Evolutionary conservation across 768 basidiomycete genomes (phyloP).

Genomic region (Suillus spraguei): DNA sequence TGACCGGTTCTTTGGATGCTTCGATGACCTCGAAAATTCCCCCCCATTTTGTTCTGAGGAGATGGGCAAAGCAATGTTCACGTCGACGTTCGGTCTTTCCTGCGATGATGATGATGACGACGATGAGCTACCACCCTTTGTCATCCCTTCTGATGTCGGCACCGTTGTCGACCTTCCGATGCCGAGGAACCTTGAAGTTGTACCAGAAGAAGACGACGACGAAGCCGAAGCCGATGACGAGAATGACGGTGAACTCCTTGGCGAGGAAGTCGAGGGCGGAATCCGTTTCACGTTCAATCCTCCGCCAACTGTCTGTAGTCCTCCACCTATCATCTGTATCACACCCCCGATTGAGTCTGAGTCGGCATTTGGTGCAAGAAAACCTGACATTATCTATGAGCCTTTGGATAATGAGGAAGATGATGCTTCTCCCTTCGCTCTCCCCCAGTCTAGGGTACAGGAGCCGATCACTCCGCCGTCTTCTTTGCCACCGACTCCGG

Average conservation of each 20-base stretch:
- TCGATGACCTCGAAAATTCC: slow-evolving; percentile 53
- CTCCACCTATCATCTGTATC: slow-evolving; percentile 28
- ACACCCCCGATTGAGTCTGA: slow-evolving; percentile 23
- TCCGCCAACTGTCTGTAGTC: slow-evolving; percentile 42
- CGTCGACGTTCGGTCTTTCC: slow-evolving; percentile 47
- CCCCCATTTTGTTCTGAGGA: slow-evolving; percentile 50
- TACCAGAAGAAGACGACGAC: slow-evolving; percentile 45
- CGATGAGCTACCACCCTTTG: slow-evolving; percentile 49
- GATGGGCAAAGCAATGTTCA: slow-evolving; percentile 61
- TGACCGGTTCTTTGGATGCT: slow-evolving; percentile 78
- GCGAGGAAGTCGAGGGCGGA: slow-evolving; percentile 62
- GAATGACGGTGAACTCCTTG: slow-evolving; percentile 55
- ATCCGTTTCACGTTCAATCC: slow-evolving; percentile 76
- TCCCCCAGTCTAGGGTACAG: slow-evolving; percentile 21
- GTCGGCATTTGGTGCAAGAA: slow-evolving; percentile 10
- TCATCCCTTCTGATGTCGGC: slow-evolving; percentile 49
- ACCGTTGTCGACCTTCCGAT: slow-evolving; percentile 36
- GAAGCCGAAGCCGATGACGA: slow-evolving; percentile 32
- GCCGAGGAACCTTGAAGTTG: slow-evolving; percentile 37
- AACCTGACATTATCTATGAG: slow-evolving; percentile 14
- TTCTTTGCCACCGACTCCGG: slow-evolving; percentile 14
- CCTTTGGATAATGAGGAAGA: slow-evolving; percentile 26
- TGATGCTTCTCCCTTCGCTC: slow-evolving; percentile 25
- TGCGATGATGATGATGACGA: slow-evolving; percentile 49
- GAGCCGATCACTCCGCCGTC: slow-evolving; percentile 15